phyloP scores from a whole-genome alignment of 2,329 filamentous ascomycete species.

The Cladosporium sp. region DNA sequence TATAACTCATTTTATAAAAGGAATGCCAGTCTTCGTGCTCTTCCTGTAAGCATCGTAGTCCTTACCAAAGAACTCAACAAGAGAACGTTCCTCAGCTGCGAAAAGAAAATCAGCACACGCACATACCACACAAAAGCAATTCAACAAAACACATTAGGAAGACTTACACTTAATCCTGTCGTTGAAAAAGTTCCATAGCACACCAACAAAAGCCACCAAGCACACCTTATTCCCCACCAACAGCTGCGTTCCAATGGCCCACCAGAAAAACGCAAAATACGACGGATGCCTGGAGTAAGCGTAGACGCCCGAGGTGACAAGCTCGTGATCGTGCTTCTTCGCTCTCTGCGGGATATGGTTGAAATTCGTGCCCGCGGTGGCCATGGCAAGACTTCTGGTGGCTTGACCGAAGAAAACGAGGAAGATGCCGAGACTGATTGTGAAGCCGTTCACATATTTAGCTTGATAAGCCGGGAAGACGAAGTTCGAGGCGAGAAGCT shows the following conservation, averaged over 20 bases:
- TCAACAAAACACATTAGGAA: not conserved
- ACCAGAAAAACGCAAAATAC: constrained; percentile 99
- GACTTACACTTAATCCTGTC: constrained; percentile 60
- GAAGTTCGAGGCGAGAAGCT: constrained; percentile 60
- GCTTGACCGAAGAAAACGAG: constrained; percentile 67
- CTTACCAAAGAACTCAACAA: constrained; percentile 77
- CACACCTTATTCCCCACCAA: constrained; percentile 81
- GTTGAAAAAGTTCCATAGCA: constrained; percentile 83
- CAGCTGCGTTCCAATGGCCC: constrained; percentile 90
- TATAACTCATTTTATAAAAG: no score
- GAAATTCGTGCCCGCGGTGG: constrained; percentile 83
- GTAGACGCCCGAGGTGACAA: constrained; percentile 85
- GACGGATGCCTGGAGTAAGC: constrained; percentile 72
- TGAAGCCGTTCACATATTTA: constrained; percentile 35
- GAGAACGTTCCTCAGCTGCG: constrained; percentile 69
- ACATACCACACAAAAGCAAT: no score
- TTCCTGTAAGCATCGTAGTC: constrained; percentile 73
- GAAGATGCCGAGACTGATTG: constrained; percentile 52
- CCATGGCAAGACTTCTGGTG: constrained; percentile 79
- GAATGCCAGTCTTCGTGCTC: constrained; percentile 72
- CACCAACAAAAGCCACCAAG: constrained; percentile 64
- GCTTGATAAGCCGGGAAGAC: constrained; percentile 49
- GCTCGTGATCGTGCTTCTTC: constrained; percentile 64
- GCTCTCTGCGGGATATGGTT: constrained; percentile 73
- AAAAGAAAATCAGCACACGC: constrained; percentile 11